Evolutionary conservation across 2,329 filamentous ascomycete genomes (phyloP).

Genomic region (Hypoxylon sp.): DNA sequence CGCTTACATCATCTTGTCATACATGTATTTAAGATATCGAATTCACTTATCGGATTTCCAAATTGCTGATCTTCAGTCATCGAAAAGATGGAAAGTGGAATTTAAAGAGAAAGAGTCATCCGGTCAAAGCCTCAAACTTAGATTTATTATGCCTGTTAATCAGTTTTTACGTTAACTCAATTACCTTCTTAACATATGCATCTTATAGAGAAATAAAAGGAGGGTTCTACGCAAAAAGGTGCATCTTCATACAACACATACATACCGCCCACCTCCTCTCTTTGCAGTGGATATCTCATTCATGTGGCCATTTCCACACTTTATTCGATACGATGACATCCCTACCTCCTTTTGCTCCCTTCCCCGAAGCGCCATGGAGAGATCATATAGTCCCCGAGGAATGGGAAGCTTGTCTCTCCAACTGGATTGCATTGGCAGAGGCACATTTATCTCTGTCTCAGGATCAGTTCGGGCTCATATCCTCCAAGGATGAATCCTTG

Average conservation of each 20-base stretch:
- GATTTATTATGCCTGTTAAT: too few species aligned
- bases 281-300: neutral
- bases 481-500: slow-evolving; percentile 66
- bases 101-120: too few species aligned
- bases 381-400: slow-evolving; percentile 72
- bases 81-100: too few species aligned
- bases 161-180: too few species aligned
- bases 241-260: too few species aligned
- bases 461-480: slow-evolving; percentile 60
- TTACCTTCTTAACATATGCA: too few species aligned
- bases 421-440: slow-evolving; percentile 75
- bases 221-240: neutral
- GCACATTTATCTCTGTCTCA: slow-evolving; percentile 69
- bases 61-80: neutral
- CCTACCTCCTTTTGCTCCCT: slow-evolving; percentile 78
- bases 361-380: slow-evolving; percentile 74
- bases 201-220: neutral
- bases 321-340: slow-evolving; percentile 48
- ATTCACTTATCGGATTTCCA: slow-evolving; percentile 2
- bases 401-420: slow-evolving; percentile 79
- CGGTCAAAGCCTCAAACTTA: too few species aligned
- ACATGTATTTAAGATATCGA: too few species aligned
- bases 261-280: too few species aligned
- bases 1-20: too few species aligned
- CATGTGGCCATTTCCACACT: neutral